These are phyloP conservation scores for Passiflora organensis DNA, from an alignment of 345 rosid genomes.

Conservation along the genomic window DNA sequence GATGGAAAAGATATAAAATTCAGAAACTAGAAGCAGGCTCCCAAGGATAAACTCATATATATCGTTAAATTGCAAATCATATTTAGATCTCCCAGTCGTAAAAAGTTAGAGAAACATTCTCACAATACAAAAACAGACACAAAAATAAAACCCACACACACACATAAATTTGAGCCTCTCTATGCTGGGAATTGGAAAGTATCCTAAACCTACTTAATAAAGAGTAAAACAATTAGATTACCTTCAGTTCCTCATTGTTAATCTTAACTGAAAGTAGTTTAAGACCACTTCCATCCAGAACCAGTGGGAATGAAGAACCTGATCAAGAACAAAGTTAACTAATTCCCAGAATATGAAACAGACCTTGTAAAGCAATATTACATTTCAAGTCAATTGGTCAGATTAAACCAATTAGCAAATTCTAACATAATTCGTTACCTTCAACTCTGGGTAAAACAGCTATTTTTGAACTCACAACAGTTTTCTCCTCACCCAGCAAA, in stretches of 20 bases:
- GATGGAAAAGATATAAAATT: no score
- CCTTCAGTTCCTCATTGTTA: slow-evolving; percentile 63
- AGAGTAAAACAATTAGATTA: slow-evolving; percentile 12
- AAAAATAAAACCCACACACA: no score
- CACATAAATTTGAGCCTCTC: no score
- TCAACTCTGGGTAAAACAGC: slow-evolving; percentile 65
- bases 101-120: neutral
- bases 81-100: no score
- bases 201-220: no score
- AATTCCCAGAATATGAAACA: neutral
- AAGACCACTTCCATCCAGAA: slow-evolving; percentile 74
- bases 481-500: slow-evolving; percentile 87
- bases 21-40: no score
- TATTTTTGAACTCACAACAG: slow-evolving; percentile 79
- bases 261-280: slow-evolving; percentile 77
- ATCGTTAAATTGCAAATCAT: no score
- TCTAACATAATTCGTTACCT: slow-evolving; percentile 42
- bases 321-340: slow-evolving; percentile 2
- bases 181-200: no score
- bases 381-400: neutral
- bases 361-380: neutral
- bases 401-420: neutral
- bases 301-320: slow-evolving; percentile 74
- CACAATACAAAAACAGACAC: neutral
- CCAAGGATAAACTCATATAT: no score